Conservation (phyloP, 176 grass and related monocot species). For the Carex myosuroides region DNA sequence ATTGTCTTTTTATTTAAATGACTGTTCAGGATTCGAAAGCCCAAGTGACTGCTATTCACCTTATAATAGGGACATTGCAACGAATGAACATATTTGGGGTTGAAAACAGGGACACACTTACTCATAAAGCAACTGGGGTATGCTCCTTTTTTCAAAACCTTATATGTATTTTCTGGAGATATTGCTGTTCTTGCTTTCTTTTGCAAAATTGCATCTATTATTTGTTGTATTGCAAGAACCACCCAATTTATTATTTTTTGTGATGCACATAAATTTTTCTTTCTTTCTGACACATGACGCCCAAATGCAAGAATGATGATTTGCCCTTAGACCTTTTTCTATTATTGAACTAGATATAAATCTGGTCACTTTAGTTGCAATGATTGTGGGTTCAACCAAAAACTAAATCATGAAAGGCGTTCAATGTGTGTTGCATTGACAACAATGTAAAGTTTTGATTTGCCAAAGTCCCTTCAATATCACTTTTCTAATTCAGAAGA, state of each 20-base stretch:
- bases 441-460: neutral
- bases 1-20: neutral
- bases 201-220: neutral
- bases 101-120: slow-evolving; percentile 95
- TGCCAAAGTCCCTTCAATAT: neutral
- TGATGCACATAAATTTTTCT: neutral
- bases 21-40: slow-evolving; percentile 92
- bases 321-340: neutral
- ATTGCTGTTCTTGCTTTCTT: neutral
- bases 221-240: neutral
- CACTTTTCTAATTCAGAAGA: neutral
- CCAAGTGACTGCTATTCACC: slow-evolving; percentile 97
- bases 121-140: slow-evolving; percentile 99
- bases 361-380: neutral
- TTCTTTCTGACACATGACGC: neutral
- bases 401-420: neutral
- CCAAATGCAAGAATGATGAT: neutral
- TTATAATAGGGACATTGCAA: slow-evolving; percentile 96
- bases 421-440: neutral
- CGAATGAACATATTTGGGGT: slow-evolving; percentile 92
- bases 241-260: neutral
- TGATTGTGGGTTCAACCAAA: neutral
- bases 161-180: neutral
- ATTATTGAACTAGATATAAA: neutral
- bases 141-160: slow-evolving; percentile 16